Percentiles rank a stretch among this genome's conserved stretches.
Evolutionary conservation across 495 filamentous ascomycete species (phyloP).

Genomic region (Haplographium delicatum): DNA sequence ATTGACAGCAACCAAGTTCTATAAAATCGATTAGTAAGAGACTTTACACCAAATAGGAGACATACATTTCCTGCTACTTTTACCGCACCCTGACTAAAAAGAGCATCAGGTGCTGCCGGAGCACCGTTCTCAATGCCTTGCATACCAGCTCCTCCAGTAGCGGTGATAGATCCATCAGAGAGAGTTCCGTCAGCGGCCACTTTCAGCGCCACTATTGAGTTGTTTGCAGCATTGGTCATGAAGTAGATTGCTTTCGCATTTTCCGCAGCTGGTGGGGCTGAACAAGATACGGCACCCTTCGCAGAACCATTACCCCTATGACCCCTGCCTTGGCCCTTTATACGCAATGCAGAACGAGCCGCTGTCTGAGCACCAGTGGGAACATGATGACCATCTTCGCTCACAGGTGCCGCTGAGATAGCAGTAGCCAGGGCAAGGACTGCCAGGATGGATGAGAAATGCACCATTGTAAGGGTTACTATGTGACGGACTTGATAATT

Average conservation of each 20-base stretch:
- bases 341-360: neutral
- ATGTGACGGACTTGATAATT: neutral
- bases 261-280: constrained; percentile 1
- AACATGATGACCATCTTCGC: constrained; percentile 4
- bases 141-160: constrained; percentile 36
- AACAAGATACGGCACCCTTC: neutral
- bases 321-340: neutral
- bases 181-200: constrained; percentile 41
- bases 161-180: constrained; percentile 29
- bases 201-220: constrained; percentile 42
- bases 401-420: constrained; percentile 3
- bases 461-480: constrained; percentile 1
- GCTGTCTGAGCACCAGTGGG: constrained; percentile 8
- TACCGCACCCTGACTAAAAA: constrained; percentile 46
- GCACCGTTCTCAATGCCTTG: constrained; percentile 29
- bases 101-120: constrained; percentile 43
- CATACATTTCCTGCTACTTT: constrained; percentile 44
- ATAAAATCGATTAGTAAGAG: neutral
- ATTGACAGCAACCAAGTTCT: constrained; percentile 53
- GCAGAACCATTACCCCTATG: neutral
- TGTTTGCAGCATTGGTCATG: constrained; percentile 42
- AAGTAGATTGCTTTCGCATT: constrained; percentile 46
- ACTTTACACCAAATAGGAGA: too few relatives aligned
- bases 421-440: neutral
- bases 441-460: neutral